Conservation (phyloP, 768 basidiomycete species). For the Termitomyces heimii region DNA sequence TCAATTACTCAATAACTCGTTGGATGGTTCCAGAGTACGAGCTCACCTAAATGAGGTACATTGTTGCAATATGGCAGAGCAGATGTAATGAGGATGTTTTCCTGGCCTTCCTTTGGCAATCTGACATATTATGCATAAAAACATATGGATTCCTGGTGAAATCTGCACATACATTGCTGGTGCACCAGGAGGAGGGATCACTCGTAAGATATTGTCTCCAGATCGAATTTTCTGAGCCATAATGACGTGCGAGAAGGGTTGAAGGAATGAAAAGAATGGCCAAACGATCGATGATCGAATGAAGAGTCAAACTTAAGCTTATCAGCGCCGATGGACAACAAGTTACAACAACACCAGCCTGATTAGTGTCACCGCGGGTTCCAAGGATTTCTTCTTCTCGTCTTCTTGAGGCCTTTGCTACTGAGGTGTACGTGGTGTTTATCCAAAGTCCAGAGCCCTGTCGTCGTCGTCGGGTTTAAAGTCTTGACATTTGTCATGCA, state of each 20-base stretch:
- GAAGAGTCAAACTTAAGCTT: conserved; percentile 4
- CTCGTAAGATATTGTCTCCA: conserved; percentile 42
- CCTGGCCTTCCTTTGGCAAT: conserved; percentile 77
- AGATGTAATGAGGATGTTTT: conserved; percentile 89
- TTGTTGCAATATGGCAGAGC: conserved; percentile 97
- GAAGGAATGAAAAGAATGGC: conserved; percentile 8
- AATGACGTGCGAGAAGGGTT: not conserved
- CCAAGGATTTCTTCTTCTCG: not conserved
- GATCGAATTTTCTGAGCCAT: conserved; percentile 51
- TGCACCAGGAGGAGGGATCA: conserved; percentile 47
- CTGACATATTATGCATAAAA: conserved; percentile 21
- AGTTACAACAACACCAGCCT: conserved; percentile 16
- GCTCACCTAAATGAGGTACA: conserved; percentile 87
- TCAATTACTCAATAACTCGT: conserved; percentile 4
- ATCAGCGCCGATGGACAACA: conserved; percentile 12
- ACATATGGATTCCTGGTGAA: conserved; percentile 6
- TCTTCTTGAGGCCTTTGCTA: not conserved
- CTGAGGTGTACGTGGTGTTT: not conserved
- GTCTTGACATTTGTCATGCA: conserved; percentile 1
- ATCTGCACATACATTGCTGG: conserved; percentile 36
- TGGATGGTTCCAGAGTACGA: conserved; percentile 6
- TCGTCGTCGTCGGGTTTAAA: not conserved
- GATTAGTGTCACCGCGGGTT: not conserved
- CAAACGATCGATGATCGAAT: conserved; percentile 4
- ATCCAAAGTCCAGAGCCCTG: not conserved